phyloP scores from a whole-genome alignment of 345 rosid genomes.

The Passiflora organensis region DNA sequence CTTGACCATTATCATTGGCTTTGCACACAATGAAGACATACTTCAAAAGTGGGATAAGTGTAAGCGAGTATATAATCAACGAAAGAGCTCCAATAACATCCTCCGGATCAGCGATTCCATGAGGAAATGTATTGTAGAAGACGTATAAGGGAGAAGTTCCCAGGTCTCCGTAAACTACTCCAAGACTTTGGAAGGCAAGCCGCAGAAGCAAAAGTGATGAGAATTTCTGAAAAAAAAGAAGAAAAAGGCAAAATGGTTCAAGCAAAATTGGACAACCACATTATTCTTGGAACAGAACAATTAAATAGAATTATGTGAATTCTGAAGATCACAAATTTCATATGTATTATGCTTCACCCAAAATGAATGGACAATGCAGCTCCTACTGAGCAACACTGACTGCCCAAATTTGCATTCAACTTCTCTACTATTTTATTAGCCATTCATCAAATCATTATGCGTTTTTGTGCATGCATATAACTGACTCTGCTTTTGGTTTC shows the following conservation, averaged over 20 bases:
- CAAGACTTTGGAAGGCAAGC: slow-evolving; percentile 23
- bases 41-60: slow-evolving; percentile 17
- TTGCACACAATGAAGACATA: slow-evolving; percentile 18
- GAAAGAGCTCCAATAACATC: slow-evolving; percentile 19
- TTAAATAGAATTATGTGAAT: no score
- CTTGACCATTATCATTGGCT: slow-evolving; percentile 22
- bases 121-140: slow-evolving; percentile 17
- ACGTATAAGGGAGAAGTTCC: slow-evolving; percentile 22
- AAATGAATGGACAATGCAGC: no score
- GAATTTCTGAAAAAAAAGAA: slow-evolving; percentile 5
- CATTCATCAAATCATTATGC: no score
- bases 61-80: slow-evolving; percentile 13
- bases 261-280: no score
- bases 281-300: no score
- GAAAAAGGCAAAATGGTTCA: not conserved
- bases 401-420: no score
- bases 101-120: slow-evolving; percentile 17
- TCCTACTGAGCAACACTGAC: no score
- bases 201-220: slow-evolving; percentile 1
- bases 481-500: no score
- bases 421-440: no score
- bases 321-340: no score
- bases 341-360: no score
- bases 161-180: slow-evolving; percentile 17
- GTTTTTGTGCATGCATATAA: no score